Percentiles rank a stretch among this genome's conserved stretches.
phyloP scores from a whole-genome alignment of 495 filamentous ascomycete species.

The Astrothelium macrocarpum region DNA sequence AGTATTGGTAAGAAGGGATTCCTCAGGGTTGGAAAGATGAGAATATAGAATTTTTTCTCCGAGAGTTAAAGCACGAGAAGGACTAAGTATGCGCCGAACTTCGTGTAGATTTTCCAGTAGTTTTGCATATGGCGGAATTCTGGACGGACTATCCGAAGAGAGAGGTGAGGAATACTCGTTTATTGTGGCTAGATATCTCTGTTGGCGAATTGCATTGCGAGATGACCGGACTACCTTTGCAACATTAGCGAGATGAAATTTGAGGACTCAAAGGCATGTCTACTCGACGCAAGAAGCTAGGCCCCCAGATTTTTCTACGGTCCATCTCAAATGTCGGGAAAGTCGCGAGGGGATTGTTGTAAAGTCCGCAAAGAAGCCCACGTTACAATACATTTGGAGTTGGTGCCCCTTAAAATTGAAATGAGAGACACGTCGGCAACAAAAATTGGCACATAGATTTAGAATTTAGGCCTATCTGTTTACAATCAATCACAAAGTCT shows the following conservation, averaged over 20 bases:
- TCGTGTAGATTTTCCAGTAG: constrained; percentile 47
- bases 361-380: no score
- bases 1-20: constrained; percentile 69
- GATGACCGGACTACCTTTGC: background rate
- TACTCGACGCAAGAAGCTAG: background rate
- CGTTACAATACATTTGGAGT: no score
- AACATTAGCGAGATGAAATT: background rate
- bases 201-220: background rate
- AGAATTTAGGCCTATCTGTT: no score
- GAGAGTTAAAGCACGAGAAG: constrained; percentile 61
- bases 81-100: constrained; percentile 64
- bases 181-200: constrained; percentile 21
- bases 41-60: constrained; percentile 98
- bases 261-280: background rate
- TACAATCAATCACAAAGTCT: no score
- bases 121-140: constrained; percentile 56
- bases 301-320: background rate
- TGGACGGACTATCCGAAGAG: constrained; percentile 33
- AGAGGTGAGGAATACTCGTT: constrained; percentile 5
- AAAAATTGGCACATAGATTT: no score
- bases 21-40: constrained; percentile 78
- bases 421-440: no score
- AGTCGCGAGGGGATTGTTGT: no score
- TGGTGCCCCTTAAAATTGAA: no score
- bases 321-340: background rate